These are phyloP conservation scores for Aspergillus heteromorphus DNA, from an alignment of 495 filamentous ascomycete genomes.

Conservation along the genomic window DNA sequence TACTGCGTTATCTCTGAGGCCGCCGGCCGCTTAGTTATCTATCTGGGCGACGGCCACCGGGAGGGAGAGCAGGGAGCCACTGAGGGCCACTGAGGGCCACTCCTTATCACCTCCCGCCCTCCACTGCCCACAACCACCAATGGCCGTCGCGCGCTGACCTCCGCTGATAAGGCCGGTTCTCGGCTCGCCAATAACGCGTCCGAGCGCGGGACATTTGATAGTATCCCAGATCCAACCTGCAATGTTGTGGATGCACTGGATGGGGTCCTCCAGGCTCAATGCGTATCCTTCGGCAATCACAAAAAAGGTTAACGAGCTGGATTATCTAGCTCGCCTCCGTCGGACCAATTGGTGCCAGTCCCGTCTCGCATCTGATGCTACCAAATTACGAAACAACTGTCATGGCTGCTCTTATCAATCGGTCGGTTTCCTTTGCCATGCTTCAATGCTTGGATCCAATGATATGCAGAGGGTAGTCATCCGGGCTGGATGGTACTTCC, in stretches of 20 bases:
- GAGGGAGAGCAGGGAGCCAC: no score
- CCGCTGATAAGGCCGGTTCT: conserved; percentile 7
- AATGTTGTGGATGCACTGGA: neutral
- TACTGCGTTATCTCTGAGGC: neutral
- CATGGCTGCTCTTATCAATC: conserved; percentile 1
- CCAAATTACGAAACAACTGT: neutral
- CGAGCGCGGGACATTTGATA: neutral
- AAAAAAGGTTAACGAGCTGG: neutral
- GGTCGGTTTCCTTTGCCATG: neutral
- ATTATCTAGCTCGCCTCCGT: neutral
- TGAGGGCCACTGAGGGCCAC: no score
- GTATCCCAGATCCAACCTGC: no score
- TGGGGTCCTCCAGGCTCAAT: neutral
- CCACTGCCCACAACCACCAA: neutral
- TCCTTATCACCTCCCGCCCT: neutral
- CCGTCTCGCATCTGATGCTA: neutral
- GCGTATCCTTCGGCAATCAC: no score
- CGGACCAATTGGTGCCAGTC: neutral
- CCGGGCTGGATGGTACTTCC: neutral
- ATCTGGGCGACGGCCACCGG: neutral
- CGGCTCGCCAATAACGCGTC: neutral
- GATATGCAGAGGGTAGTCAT: neutral
- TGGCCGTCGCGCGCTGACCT: conserved; percentile 1
- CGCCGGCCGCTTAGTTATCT: neutral
- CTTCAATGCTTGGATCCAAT: neutral